These are phyloP conservation scores for Pseudotsuga menziesii DNA, from an alignment of 75 land plant genomes.

Conservation along the genomic window DNA sequence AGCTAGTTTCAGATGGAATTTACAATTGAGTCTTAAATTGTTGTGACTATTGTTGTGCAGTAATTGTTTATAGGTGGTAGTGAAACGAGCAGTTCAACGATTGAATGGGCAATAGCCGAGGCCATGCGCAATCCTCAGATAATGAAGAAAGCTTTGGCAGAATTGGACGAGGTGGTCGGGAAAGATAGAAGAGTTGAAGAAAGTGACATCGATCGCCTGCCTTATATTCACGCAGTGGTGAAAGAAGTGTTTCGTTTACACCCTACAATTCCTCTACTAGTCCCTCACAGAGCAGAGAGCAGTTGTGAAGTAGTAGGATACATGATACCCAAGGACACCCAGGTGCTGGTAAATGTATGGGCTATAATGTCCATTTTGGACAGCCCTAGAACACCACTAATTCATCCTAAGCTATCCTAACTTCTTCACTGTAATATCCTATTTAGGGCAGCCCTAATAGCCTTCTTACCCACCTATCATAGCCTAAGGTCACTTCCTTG, in stretches of 20 bases:
- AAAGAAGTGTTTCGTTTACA: constrained; percentile 33
- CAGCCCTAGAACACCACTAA: too few relatives aligned
- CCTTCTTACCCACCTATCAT: too few relatives aligned
- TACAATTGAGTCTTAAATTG: too few relatives aligned
- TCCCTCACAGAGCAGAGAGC: constrained; percentile 12
- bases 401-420: too few relatives aligned
- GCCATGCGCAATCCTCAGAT: constrained; percentile 33
- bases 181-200: constrained; percentile 17
- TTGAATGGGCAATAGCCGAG: constrained; percentile 38
- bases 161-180: constrained; percentile 22
- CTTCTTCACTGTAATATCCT: too few relatives aligned
- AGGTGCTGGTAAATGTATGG: constrained; percentile 11
- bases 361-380: too few relatives aligned
- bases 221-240: constrained; percentile 25
- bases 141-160: constrained; percentile 12
- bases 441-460: too few relatives aligned
- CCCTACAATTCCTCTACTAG: constrained; percentile 25
- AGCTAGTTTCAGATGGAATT: too few relatives aligned
- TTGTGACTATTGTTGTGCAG: too few relatives aligned
- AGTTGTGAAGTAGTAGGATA: constrained; percentile 18
- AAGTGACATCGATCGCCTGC: constrained; percentile 5
- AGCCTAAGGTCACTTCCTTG: too few relatives aligned
- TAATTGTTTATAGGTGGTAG: too few relatives aligned
- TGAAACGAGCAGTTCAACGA: not conserved
- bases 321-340: constrained; percentile 18